Percentiles rank a stretch among this genome's conserved stretches.
Conservation (phyloP, 176 grass and related monocot genomes). For the Dendrocalamus sinicus region DNA sequence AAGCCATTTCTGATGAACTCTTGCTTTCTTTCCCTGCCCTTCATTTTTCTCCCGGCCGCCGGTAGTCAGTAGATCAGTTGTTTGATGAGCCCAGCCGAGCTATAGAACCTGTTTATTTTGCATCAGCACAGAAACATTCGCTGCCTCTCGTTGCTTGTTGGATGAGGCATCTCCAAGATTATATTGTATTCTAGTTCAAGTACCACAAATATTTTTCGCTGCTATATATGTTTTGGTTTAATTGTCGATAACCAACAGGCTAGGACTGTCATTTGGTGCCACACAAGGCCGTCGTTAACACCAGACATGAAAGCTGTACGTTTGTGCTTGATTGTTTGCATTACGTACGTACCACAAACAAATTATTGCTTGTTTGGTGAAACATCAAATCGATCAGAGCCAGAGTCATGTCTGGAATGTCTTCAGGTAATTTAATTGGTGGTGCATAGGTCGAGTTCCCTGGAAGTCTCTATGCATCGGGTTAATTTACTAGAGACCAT, state of each 20-base stretch:
- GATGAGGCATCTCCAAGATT: constrained; percentile 17
- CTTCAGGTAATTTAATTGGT: background rate
- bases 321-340: background rate
- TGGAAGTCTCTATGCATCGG: background rate
- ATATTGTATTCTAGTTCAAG: constrained; percentile 29
- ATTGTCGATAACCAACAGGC: constrained; percentile 39
- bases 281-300: constrained; percentile 29
- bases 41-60: background rate
- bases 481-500: background rate
- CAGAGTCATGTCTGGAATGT: background rate
- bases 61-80: too few species aligned
- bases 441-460: background rate
- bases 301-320: background rate
- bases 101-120: background rate
- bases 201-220: constrained; percentile 42
- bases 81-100: too few species aligned
- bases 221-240: background rate
- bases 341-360: background rate
- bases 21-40: background rate
- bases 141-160: constrained; percentile 31
- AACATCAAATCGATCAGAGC: background rate
- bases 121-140: constrained; percentile 23
- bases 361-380: background rate
- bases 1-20: constrained; percentile 7
- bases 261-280: constrained; percentile 41